Conservation (phyloP, 768 basidiomycete species). For the Wakefieldia striispora region DNA sequence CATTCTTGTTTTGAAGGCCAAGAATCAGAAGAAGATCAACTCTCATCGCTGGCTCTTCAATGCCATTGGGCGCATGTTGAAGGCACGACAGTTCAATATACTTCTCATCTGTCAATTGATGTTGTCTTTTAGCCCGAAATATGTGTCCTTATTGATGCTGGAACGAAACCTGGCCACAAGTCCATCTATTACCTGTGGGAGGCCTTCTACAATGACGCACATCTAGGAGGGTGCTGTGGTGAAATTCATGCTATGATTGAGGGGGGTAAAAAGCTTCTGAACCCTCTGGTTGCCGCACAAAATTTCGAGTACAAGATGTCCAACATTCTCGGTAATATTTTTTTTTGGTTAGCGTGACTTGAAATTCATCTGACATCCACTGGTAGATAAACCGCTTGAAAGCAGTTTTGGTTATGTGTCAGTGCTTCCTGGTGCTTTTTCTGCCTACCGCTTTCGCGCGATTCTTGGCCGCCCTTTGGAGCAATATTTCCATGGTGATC, state of each 20-base stretch:
- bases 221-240: constrained; percentile 87
- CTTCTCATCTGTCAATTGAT: constrained; percentile 2
- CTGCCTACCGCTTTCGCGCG: constrained; percentile 91
- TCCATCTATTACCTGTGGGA: constrained; percentile 96
- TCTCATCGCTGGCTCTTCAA: constrained; percentile 97
- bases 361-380: constrained; percentile 5
- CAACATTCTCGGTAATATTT: constrained; percentile 74
- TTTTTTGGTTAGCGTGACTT: not conserved
- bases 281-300: constrained; percentile 91
- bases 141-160: constrained; percentile 91
- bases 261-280: constrained; percentile 86
- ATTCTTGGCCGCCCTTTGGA: constrained; percentile 85
- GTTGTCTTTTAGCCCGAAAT: constrained; percentile 67
- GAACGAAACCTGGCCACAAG: constrained; percentile 95
- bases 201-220: constrained; percentile 76
- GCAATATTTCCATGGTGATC: constrained; percentile 86
- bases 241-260: constrained; percentile 98
- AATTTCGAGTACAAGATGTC: constrained; percentile 99
- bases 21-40: constrained; percentile 96
- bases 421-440: constrained; percentile 95
- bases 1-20: constrained; percentile 87
- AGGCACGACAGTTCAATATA: constrained; percentile 41
- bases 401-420: constrained; percentile 96
- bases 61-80: constrained; percentile 78
- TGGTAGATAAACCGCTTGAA: constrained; percentile 85